Conservation (phyloP, 73 alveolate genomes). For the Symbiodinium natans region DNA sequence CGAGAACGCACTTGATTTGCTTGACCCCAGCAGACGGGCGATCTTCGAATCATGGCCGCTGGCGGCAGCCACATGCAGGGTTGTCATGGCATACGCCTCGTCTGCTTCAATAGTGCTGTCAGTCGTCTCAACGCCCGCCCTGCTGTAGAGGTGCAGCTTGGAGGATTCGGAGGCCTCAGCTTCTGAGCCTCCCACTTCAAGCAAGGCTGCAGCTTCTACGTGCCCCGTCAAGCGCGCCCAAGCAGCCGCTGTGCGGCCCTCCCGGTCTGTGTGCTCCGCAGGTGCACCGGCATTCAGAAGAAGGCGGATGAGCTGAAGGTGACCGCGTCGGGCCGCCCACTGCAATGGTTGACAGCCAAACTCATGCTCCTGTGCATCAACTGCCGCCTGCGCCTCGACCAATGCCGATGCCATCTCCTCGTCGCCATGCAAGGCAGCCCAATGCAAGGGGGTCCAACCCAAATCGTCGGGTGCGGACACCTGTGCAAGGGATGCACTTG, state of each 20-base stretch:
- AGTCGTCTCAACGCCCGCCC: neutral
- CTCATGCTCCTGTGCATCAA: conserved; percentile 50
- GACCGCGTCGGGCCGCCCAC: conserved; percentile 91
- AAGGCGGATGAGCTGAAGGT: conserved; percentile 50
- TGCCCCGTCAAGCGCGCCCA: neutral
- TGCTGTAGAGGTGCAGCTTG: neutral
- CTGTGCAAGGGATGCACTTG: too few relatives aligned
- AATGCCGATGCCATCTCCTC: conserved; percentile 22
- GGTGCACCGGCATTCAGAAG: conserved; percentile 24
- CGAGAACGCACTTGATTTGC: neutral
- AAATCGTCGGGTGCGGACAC: conserved; percentile 27
- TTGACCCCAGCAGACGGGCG: neutral
- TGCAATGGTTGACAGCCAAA: conserved; percentile 73
- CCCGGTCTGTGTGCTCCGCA: neutral
- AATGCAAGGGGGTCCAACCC: conserved; percentile 87
- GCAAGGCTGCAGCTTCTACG: neutral
- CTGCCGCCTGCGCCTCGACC: conserved; percentile 25
- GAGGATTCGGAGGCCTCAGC: neutral
- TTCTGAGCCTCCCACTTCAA: neutral
- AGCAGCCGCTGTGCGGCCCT: conserved; percentile 69
- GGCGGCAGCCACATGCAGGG: neutral
- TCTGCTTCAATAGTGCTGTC: neutral
- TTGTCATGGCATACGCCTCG: neutral
- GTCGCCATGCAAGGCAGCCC: conserved; percentile 80
- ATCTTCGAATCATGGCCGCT: neutral